Conservation (phyloP, 805 yeast species). For the Saturnispora zaruensis region DNA sequence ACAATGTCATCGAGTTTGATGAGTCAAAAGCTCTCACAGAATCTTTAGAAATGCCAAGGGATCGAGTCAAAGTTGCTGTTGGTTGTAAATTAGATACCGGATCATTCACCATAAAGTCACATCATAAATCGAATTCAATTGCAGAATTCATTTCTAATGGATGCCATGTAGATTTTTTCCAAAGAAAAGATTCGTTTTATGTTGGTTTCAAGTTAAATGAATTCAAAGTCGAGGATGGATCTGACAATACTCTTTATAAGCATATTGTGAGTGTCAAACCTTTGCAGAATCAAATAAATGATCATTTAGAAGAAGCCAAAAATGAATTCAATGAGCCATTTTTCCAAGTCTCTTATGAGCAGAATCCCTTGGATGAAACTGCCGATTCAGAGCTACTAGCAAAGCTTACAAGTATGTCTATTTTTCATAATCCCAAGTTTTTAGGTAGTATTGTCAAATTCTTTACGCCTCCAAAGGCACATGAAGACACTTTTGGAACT, state of each 20-base stretch:
- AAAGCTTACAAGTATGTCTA: constrained; percentile 76
- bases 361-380: constrained; percentile 72
- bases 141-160: constrained; percentile 81
- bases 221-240: constrained; percentile 81
- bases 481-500: constrained; percentile 81
- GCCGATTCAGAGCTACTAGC: constrained; percentile 76
- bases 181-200: constrained; percentile 70
- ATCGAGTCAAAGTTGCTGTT: constrained; percentile 58
- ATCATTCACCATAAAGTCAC: constrained; percentile 51
- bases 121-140: constrained; percentile 37
- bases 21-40: constrained; percentile 47
- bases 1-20: constrained; percentile 88
- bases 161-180: constrained; percentile 61
- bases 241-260: constrained; percentile 68
- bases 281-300: constrained; percentile 33
- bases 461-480: constrained; percentile 80
- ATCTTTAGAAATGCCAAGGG: constrained; percentile 61
- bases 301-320: constrained; percentile 13
- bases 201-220: constrained; percentile 70
- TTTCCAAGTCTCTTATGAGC: constrained; percentile 73
- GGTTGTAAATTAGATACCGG: constrained; percentile 68
- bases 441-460: constrained; percentile 66
- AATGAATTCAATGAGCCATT: constrained; percentile 41
- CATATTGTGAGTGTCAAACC: constrained; percentile 82
- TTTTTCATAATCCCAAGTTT: constrained; percentile 80